A percentile compares a stretch with the other conserved stretches of the same genome.
Conservation (phyloP, 495 filamentous ascomycete genomes). For the Bacidia gigantensis region DNA sequence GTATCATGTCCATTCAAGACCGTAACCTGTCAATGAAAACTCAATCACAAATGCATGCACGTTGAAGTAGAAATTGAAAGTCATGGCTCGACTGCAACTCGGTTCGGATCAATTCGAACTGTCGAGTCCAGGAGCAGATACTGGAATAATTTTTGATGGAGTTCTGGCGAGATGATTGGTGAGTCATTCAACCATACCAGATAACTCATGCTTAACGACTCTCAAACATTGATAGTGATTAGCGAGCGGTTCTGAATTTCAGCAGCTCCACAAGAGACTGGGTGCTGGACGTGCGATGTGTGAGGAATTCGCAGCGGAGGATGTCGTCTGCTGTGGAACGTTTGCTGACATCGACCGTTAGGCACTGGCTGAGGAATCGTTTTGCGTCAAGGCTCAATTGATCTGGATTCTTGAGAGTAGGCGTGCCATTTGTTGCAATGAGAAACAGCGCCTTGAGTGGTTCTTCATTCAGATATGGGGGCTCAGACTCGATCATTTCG, state of each 20-base stretch:
- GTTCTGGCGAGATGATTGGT: too few species aligned
- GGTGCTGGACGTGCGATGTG: conserved; percentile 53
- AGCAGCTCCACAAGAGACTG: conserved; percentile 74
- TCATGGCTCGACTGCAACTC: too few species aligned
- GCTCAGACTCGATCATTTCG: conserved; percentile 98
- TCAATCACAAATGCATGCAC: too few species aligned
- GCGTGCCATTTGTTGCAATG: conserved; percentile 95
- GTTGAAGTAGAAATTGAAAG: too few species aligned
- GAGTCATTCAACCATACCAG: too few species aligned
- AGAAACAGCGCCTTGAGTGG: conserved; percentile 93
- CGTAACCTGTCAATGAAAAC: not conserved
- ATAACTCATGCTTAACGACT: too few species aligned
- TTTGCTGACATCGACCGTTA: conserved; percentile 92
- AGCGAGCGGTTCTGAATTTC: conserved; percentile 37
- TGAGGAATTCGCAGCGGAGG: conserved; percentile 66
- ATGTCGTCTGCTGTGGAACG: conserved; percentile 83
- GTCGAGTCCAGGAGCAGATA: too few species aligned
- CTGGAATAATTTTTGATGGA: too few species aligned
- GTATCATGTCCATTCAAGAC: not conserved
- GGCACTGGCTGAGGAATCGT: conserved; percentile 84
- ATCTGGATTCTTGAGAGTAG: conserved; percentile 91
- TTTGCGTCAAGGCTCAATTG: conserved; percentile 94
- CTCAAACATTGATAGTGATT: too few species aligned
- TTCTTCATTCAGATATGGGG: conserved; percentile 95
- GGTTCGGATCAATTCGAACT: too few species aligned